A percentile compares a stretch with the other conserved stretches of the same genome.
These are phyloP conservation scores for Saturnispora diversa DNA, from an alignment of 805 yeast species.

Conservation along the genomic window DNA sequence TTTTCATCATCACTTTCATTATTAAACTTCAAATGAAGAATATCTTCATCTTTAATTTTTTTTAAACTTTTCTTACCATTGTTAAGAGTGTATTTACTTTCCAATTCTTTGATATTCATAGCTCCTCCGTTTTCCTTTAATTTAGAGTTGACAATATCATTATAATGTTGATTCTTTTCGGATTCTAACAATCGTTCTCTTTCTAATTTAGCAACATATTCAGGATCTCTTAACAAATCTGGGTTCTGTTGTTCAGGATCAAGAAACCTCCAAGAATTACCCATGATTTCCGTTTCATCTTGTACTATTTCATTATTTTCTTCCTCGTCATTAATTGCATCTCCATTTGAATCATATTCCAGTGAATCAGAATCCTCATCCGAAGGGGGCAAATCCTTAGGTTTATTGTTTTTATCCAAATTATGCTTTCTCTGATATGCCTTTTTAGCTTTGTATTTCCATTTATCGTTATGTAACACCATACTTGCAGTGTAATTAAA, in stretches of 20 bases:
- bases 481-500: slow-evolving; percentile 21
- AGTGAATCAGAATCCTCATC: neutral
- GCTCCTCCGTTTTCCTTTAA: slow-evolving; percentile 6
- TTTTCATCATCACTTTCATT: slow-evolving; percentile 3
- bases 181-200: slow-evolving; percentile 7
- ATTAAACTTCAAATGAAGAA: slow-evolving; percentile 10
- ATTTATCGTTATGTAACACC: slow-evolving; percentile 47
- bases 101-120: neutral
- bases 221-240: slow-evolving; percentile 19
- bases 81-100: neutral
- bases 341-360: slow-evolving; percentile 7
- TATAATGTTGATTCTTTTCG: slow-evolving; percentile 9
- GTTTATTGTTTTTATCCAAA: slow-evolving; percentile 12
- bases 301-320: slow-evolving; percentile 9
- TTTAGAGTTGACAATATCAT: slow-evolving; percentile 9
- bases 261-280: slow-evolving; percentile 27
- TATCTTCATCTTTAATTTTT: slow-evolving; percentile 12
- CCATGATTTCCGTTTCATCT: slow-evolving; percentile 6
- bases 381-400: neutral
- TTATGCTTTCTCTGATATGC: slow-evolving; percentile 39
- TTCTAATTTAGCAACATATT: slow-evolving; percentile 13
- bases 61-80: neutral
- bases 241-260: slow-evolving; percentile 17
- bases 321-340: neutral
- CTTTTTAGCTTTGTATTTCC: slow-evolving; percentile 41